A percentile compares a stretch with the other conserved stretches of the same genome.
These are phyloP conservation scores for Fomes fomentarius DNA, from an alignment of 1,284 basidiomycete genomes.

Conservation along the genomic window DNA sequence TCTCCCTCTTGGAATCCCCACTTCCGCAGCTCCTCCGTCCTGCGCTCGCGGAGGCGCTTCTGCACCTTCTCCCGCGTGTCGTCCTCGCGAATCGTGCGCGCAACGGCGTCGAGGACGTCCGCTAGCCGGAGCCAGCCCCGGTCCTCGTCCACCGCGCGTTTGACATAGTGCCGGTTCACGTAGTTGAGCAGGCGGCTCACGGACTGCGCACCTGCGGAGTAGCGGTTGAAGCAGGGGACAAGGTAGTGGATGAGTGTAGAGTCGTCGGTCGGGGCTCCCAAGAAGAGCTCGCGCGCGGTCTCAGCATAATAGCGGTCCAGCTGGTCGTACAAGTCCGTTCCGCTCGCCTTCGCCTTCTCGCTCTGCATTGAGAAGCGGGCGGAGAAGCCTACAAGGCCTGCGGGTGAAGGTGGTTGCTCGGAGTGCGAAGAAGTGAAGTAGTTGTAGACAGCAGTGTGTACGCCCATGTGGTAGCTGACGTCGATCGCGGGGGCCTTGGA, in stretches of 20 bases:
- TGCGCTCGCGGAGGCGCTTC: conserved; percentile 57
- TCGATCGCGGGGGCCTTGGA: conserved; percentile 70
- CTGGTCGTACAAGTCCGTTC: conserved; percentile 70
- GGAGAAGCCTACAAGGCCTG: conserved; percentile 28
- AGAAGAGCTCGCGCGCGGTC: conserved; percentile 59
- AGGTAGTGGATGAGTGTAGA: conserved; percentile 68
- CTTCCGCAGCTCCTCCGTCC: conserved; percentile 61
- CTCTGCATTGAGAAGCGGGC: conserved; percentile 17
- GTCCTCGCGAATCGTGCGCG: conserved; percentile 52
- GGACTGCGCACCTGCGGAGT: conserved; percentile 63
- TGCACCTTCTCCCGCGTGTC: conserved; percentile 62
- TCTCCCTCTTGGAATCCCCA: conserved; percentile 68
- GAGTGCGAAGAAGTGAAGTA: conserved; percentile 70
- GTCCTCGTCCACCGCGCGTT: conserved; percentile 75
- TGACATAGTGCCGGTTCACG: conserved; percentile 78
- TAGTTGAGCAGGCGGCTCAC: conserved; percentile 75
- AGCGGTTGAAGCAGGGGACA: conserved; percentile 69
- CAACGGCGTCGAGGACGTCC: conserved; percentile 67
- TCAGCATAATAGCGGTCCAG: conserved; percentile 69
- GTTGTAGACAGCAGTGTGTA: conserved; percentile 79
- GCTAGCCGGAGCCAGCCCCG: conserved; percentile 71
- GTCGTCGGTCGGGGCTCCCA: conserved; percentile 68
- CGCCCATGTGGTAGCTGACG: conserved; percentile 70
- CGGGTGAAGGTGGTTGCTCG: conserved; percentile 40
- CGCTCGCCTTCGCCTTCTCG: conserved; percentile 42